Percentiles rank a stretch among this genome's conserved stretches.
Conservation (phyloP, 2,329 filamentous ascomycete species). For the Graphilbum ipis-grandicollis region DNA sequence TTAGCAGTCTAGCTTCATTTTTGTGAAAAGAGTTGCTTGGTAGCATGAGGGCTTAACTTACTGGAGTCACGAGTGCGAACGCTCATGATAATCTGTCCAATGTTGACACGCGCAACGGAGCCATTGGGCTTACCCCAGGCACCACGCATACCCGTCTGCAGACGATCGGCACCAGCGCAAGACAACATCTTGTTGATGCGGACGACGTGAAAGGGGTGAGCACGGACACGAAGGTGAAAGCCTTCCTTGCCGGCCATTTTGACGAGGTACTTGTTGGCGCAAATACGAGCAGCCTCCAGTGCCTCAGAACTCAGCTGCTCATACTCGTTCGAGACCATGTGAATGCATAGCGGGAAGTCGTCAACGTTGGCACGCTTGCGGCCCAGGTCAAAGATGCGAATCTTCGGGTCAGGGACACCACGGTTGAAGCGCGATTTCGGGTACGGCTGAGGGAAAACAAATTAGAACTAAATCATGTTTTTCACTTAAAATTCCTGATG, state of each 20-base stretch:
- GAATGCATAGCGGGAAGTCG: conserved; percentile 98
- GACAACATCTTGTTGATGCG: conserved; percentile 99
- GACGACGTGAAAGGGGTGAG: conserved; percentile 99
- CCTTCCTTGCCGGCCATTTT: conserved; percentile 55
- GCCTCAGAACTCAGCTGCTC: conserved; percentile 99
- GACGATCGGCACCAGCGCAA: conserved; percentile 99
- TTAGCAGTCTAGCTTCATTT: background rate
- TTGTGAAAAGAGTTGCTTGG: background rate
- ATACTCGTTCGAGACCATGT: conserved; percentile 99
- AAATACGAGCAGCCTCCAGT: conserved; percentile 98
- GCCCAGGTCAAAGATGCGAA: conserved; percentile 97
- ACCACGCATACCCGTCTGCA: conserved; percentile 99
- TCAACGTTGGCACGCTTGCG: conserved; percentile 98
- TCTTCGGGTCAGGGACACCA: conserved; percentile 76
- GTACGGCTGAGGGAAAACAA: conserved; percentile 49
- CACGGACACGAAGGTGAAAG: conserved; percentile 64
- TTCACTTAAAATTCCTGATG: no score
- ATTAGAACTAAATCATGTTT: no score
- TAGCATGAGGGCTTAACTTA: no score
- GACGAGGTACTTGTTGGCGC: conserved; percentile 78
- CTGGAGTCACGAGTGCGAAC: conserved; percentile 90
- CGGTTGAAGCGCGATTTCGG: conserved; percentile 99
- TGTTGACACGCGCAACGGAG: conserved; percentile 98
- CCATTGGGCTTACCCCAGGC: conserved; percentile 99
- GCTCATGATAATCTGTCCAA: conserved; percentile 96